Base-by-base conservation (phyloP, 192 early-diverging fungal species). In the Podila epicladia region DNA sequence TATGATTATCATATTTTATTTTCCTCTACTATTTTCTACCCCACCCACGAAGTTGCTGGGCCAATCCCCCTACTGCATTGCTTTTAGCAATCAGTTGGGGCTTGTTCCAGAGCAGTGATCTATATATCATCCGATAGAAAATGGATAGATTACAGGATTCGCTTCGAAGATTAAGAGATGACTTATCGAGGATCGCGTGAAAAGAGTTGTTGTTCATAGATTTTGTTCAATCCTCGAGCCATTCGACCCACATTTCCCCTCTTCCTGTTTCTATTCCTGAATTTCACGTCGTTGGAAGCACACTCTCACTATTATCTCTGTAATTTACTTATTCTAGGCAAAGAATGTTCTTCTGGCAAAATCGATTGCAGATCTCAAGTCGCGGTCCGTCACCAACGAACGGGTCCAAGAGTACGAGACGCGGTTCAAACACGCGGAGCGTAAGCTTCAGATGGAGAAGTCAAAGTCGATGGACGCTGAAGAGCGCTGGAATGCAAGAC, bases 181-280 rank as follows among this genome's bases (percentile, higher is more conserved):
- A 2, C 58, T 38, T 26, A 11, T 31, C 41, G 37, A 50, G 22
- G 77, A 69, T 80, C 77, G 68, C 72, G 68, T 80, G 75, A 80
- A 80, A 80, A 80, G 66, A 68, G 77, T 69, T 73, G 71, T 60
- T 80, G 55, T 65, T 69, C 77, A 80, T 49, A 80, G 62, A 62
- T 80, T 80, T 80, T 80, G 71, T 49, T 60, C 57, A 65, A 50
- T 31, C 66, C 77, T 80, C 77, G 77, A 80, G 77, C 77, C 71
- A 80, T 69, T 72, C 72, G 71, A 80, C 71, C 77, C 50, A 80
- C 62, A 80, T 69, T 22, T 32, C 26, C 48, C 28, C 58, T 9
- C 29, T 59, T 45, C 24, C n/a, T 63, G 5, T 37, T 15, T 13
- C 17, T 17, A 65, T 35, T n/a, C 2, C 57, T 5, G 9, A 9